Evolutionary conservation across 306 rosid species (phyloP).

Genomic region (Cicer yamashitae): DNA sequence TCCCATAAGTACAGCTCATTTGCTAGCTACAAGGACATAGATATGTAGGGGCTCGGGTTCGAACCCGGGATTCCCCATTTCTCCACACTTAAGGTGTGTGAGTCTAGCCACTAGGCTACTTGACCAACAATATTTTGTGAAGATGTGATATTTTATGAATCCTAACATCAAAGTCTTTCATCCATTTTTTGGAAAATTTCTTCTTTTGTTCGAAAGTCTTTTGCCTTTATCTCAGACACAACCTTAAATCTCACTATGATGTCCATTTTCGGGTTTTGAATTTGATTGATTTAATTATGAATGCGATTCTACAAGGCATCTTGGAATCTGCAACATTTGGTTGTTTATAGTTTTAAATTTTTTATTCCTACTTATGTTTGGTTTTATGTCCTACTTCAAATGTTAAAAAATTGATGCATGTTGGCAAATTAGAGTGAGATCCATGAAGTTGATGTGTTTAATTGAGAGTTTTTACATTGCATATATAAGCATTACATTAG

Average conservation of each 20-base stretch:
- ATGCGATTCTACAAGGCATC: not conserved
- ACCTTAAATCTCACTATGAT: constrained; percentile 5
- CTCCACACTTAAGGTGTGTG: no score
- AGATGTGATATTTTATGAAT: constrained; percentile 37
- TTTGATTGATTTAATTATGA: constrained; percentile 2
- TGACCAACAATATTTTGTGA: not conserved
- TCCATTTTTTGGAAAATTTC: not conserved
- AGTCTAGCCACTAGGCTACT: no score
- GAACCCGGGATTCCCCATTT: no score
- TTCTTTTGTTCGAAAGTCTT: not conserved
- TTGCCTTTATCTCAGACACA: not conserved
- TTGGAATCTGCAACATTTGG: not conserved
- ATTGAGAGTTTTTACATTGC: constrained; percentile 14
- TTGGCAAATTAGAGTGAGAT: constrained; percentile 4
- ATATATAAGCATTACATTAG: not conserved
- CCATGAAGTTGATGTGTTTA: constrained; percentile 19
- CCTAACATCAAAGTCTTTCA: constrained; percentile 2
- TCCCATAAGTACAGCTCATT: no score
- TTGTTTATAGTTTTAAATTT: not conserved
- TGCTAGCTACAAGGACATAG: no score
- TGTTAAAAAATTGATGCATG: constrained; percentile 2
- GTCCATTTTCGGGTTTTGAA: not conserved
- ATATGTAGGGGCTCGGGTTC: no score
- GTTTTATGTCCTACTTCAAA: not conserved
- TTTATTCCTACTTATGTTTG: not conserved